phyloP scores from a whole-genome alignment of 1,284 basidiomycete species.

The Tetrapyrgos nigripes region DNA sequence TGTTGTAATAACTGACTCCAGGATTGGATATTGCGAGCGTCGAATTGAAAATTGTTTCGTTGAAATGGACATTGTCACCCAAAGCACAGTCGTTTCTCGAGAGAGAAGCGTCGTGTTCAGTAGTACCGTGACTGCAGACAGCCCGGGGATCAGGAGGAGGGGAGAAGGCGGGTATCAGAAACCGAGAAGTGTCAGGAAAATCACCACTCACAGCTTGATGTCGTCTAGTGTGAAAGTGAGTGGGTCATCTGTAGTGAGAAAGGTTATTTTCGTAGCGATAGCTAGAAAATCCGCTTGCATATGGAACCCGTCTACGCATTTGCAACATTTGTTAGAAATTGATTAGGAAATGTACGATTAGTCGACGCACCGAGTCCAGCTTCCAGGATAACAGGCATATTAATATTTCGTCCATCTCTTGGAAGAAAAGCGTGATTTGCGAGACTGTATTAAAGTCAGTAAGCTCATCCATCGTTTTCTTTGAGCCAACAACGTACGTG shows the following conservation, averaged over 20 bases:
- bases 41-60: no score
- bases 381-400: constrained; percentile 17
- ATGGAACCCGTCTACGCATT: constrained; percentile 19
- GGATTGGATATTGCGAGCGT: constrained; percentile 25
- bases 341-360: not conserved
- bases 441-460: constrained; percentile 7
- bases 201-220: constrained; percentile 19
- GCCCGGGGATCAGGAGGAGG: not conserved
- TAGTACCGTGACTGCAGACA: constrained; percentile 19
- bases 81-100: no score
- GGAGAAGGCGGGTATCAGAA: not conserved
- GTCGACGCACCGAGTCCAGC: constrained; percentile 13
- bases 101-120: no score
- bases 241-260: constrained; percentile 15
- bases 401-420: constrained; percentile 18
- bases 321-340: not conserved
- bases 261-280: constrained; percentile 16
- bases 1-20: constrained; percentile 26
- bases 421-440: constrained; percentile 24
- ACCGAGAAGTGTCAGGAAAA: no score
- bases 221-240: constrained; percentile 17
- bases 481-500: not conserved
- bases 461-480: not conserved
- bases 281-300: constrained; percentile 10
- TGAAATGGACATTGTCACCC: no score